Evolutionary conservation across 2,329 filamentous ascomycete species (phyloP), one percentile per base, ranked within the genome.

Genomic region (Knufia fluminis): DNA sequence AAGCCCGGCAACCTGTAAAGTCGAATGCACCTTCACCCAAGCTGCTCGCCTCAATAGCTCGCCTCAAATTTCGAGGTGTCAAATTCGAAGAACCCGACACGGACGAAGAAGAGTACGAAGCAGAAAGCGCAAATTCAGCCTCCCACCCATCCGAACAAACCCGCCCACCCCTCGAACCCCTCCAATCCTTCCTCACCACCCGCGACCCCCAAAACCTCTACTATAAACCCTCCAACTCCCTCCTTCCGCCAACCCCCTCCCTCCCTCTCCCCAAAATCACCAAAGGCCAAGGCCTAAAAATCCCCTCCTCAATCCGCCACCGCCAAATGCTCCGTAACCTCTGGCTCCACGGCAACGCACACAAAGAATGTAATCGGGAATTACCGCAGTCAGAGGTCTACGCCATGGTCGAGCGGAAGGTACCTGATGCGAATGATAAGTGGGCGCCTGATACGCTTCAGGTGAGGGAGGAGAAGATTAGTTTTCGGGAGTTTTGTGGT

Each of bases 401-500:
- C 19, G 47, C 54, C 2, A 12, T 42, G n/a, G 39, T 56, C 2
- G 46, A 52, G 26, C 19, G 41, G n/a, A 40, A 49, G 16, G 44
- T 51, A 20, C 45, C 40, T 2, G 22, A 46, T 12, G 19, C 45
- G 20, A 14, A 39, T 22, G 10, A n/a, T 19, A 22, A 17, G 16
- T 39, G 16, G n/a, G 33, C 39, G 23, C 33, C 23, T 12, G 39
- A 46, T 20, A 16, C 23, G 16, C 35, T 48, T 1, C 32, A 38
- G 19, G 22, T 28, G 19, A 48, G 52, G 33, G 49, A 46, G 36
- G 39, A 45, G 26, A 47, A 42, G 19, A 55, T 54, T 52, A 52
- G 23, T 1, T 54, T 56, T 23, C 10, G 39, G 24, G 52, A 60
- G 23, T 57, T 58, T 38, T 45, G 57, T 3, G 56, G 53, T 2